Base-by-base conservation (phyloP, 1,284 basidiomycete genomes). In the Abortiporus biennis region DNA sequence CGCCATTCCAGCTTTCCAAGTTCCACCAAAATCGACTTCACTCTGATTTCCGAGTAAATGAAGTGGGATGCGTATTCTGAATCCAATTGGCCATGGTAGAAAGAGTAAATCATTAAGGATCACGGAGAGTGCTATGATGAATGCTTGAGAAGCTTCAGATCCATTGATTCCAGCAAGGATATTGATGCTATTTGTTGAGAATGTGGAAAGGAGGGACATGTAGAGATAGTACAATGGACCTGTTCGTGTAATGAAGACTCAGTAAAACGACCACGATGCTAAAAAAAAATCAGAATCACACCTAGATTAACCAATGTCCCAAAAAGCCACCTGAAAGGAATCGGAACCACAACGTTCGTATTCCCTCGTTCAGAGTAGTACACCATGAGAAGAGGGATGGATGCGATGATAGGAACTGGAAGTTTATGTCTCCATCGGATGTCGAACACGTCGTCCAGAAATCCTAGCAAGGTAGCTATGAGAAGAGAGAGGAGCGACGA, bases 391-490 rank as follows among this genome's bases (percentile, higher is more conserved):
- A 98, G 76, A 1, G 96, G 96, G 16, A 99, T 90, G 13, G 91
- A 90, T 0, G 92, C 92, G 44, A 99, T 88, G 55, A 99, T 79
- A 0, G 93, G 96, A 42, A 99, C 96, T 0, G 96, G 96, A 6
- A 99, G 66, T 63, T 99, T 99, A 67, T 98, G 92, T 47, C 96
- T 68, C 96, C 96, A 99, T 9, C 96, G 82, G 51, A 99, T 98
- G 61, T 99, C 96, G 55, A 99, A 99, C 1, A 99, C 78, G 62
- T 99, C 96, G 58, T 99, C 96, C 36, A 98, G 71, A 57, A 99
- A 97, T 6, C 96, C 95, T 2, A 99, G 78, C 49, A 99, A 75
- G 0, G 92, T 93, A 0, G 96, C 94, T 20, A 92, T 90, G 20
- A 97, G 67, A 17, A 99, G 72, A 0, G 90, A 93, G 11, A 99